phyloP scores from a whole-genome alignment of 2,329 filamentous ascomycete species.

The Aspergillus tubingensis region DNA sequence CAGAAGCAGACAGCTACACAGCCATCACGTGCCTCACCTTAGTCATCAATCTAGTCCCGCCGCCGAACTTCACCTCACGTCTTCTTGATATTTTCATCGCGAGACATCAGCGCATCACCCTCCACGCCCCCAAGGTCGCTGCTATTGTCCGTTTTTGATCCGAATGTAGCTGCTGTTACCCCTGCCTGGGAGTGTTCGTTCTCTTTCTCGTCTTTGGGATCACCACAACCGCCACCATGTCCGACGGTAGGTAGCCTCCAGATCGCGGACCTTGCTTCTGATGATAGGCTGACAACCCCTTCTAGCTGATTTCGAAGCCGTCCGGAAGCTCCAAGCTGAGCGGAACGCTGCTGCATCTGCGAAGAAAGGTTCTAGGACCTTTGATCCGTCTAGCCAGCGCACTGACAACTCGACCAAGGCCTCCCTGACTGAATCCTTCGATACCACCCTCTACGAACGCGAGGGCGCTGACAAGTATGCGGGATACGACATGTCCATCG shows the following conservation, averaged over 20 bases:
- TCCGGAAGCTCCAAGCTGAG: constrained; percentile 88
- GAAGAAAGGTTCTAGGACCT: constrained; percentile 80
- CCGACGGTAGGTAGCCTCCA: constrained; percentile 42
- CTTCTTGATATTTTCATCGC: constrained; percentile 13
- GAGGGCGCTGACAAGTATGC: constrained; percentile 77
- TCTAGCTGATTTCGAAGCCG: constrained; percentile 78
- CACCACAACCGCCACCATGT: constrained; percentile 39
- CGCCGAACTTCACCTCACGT: constrained; percentile 17
- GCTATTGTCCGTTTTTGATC: constrained; percentile 34
- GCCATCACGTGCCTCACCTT: constrained; percentile 1
- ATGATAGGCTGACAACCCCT: constrained; percentile 26
- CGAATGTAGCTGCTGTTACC: constrained; percentile 39
- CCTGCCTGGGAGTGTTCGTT: constrained; percentile 29
- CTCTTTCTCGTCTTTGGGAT: constrained; percentile 28
- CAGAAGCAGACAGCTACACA: no score
- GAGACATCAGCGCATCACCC: constrained; percentile 22
- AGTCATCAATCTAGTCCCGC: constrained; percentile 16
- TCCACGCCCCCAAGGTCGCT: constrained; percentile 27
- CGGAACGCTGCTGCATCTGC: constrained; percentile 76
- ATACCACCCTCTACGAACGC: constrained; percentile 82
- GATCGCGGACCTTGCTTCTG: constrained; percentile 4
- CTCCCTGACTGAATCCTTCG: constrained; percentile 82
- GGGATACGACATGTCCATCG: constrained; percentile 88
- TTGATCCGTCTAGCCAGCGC: constrained; percentile 78
- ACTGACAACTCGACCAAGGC: constrained; percentile 83